Evolutionary conservation across 805 yeast genomes (phyloP).

Genomic region (Clavispora santaluciae): DNA sequence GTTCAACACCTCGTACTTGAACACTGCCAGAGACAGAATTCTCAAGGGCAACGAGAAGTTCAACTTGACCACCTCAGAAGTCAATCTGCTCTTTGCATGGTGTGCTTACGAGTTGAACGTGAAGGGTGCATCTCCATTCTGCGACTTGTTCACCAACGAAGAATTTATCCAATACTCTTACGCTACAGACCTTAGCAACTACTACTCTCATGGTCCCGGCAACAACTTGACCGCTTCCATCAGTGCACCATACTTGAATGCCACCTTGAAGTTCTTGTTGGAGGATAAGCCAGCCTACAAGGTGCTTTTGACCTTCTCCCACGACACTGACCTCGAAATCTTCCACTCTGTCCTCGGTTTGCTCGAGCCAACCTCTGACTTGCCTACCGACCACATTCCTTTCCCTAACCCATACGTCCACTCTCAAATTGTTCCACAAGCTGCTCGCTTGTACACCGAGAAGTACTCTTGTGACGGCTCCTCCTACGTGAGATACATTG

Average conservation of each 20-base stretch:
- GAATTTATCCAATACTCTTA: constrained; percentile 65
- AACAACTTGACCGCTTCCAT: constrained; percentile 50
- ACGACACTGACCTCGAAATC: constrained; percentile 64
- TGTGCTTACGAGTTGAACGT: constrained; percentile 77
- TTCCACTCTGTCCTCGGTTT: constrained; percentile 64
- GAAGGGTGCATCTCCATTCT: constrained; percentile 61
- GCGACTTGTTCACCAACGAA: constrained; percentile 61
- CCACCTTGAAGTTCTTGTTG: constrained; percentile 45
- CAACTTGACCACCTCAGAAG: constrained; percentile 49
- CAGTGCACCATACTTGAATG: constrained; percentile 53
- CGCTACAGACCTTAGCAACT: constrained; percentile 52
- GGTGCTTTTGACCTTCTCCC: constrained; percentile 67
- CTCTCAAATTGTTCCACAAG: constrained; percentile 36
- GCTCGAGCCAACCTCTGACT: constrained; percentile 35
- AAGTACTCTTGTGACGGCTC: constrained; percentile 27
- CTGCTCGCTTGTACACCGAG: constrained; percentile 36
- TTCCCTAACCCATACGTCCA: constrained; percentile 46
- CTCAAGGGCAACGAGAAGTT: constrained; percentile 50
- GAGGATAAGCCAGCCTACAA: constrained; percentile 41
- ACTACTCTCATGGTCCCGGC: constrained; percentile 63
- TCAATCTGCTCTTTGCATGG: constrained; percentile 48
- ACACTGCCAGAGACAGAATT: constrained; percentile 53
- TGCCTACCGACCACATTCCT: constrained; percentile 43
- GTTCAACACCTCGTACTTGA: constrained; percentile 42
- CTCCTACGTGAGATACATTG: constrained; percentile 33